Conservation (phyloP, 2,329 filamentous ascomycete species). For the Onygenales sp. region DNA sequence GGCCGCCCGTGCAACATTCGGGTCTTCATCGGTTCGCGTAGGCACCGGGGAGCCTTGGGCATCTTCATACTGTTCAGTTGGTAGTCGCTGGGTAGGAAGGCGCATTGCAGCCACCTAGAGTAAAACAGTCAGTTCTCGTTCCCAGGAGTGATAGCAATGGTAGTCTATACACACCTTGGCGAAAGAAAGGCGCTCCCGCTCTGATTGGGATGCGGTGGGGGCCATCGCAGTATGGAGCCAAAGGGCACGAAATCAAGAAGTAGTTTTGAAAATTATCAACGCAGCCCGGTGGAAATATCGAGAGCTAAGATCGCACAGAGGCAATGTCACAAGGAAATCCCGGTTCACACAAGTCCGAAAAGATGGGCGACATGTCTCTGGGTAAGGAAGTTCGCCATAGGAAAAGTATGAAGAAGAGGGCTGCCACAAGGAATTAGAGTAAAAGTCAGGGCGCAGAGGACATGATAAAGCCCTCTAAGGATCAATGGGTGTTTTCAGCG, state of each 20-base stretch:
- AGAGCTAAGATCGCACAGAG: slow-evolving; percentile 22
- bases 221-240: slow-evolving; percentile 3
- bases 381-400: slow-evolving; percentile 32
- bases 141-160: neutral
- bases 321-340: slow-evolving; percentile 29
- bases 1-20: slow-evolving; percentile 11
- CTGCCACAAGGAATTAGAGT: slow-evolving; percentile 13
- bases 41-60: slow-evolving; percentile 1
- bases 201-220: slow-evolving; percentile 17
- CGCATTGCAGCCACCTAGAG: slow-evolving; percentile 37
- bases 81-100: slow-evolving; percentile 19
- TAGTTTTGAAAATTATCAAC: slow-evolving; percentile 7
- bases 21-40: slow-evolving; percentile 10
- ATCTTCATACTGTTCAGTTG: slow-evolving; percentile 18
- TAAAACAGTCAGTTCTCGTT: neutral
- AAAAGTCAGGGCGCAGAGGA: neutral
- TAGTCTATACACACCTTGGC: slow-evolving; percentile 54
- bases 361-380: slow-evolving; percentile 37
- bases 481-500: neutral
- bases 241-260: neutral
- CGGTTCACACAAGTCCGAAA: slow-evolving; percentile 34
- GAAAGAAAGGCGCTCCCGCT: slow-evolving; percentile 51
- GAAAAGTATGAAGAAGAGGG: slow-evolving; percentile 20
- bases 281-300: slow-evolving; percentile 13
- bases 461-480: neutral